Conservation (phyloP, 2,329 filamentous ascomycete genomes). For the Nannizziopsis barbatae region DNA sequence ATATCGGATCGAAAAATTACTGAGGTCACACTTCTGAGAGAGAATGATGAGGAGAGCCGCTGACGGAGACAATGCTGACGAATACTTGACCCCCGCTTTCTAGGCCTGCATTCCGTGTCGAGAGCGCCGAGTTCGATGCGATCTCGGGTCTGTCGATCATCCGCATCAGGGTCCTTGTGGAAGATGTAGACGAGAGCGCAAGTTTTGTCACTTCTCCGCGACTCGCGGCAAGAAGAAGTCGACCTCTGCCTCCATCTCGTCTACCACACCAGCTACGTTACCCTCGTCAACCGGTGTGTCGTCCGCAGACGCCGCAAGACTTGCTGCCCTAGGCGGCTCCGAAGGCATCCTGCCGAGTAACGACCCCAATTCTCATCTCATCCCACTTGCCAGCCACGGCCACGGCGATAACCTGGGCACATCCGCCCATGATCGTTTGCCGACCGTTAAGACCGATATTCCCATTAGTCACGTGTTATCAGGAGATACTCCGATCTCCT, state of each 20-base stretch:
- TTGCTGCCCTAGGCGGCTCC: conserved; percentile 3
- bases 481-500: background rate
- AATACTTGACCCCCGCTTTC: background rate
- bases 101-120: conserved; percentile 19
- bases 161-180: conserved; percentile 18
- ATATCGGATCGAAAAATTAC: background rate
- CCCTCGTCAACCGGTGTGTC: too few relatives aligned
- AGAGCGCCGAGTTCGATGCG: conserved; percentile 18
- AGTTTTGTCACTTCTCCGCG: conserved; percentile 18
- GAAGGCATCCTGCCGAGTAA: background rate
- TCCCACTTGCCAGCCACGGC: background rate
- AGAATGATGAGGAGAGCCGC: background rate
- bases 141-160: conserved; percentile 17
- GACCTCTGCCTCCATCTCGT: background rate
- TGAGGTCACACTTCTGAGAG: too few relatives aligned
- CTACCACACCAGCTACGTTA: too few relatives aligned
- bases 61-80: conserved; percentile 1
- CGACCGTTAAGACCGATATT: background rate
- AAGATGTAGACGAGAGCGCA: conserved; percentile 18
- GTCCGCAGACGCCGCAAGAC: conserved; percentile 6
- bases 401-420: background rate
- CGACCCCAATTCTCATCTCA: background rate
- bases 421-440: background rate
- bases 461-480: conserved; percentile 7
- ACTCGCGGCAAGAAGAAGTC: conserved; percentile 18